These are phyloP conservation scores for Persicaria maculosa DNA, from an alignment of 148 eudicot species.

Conservation along the genomic window DNA sequence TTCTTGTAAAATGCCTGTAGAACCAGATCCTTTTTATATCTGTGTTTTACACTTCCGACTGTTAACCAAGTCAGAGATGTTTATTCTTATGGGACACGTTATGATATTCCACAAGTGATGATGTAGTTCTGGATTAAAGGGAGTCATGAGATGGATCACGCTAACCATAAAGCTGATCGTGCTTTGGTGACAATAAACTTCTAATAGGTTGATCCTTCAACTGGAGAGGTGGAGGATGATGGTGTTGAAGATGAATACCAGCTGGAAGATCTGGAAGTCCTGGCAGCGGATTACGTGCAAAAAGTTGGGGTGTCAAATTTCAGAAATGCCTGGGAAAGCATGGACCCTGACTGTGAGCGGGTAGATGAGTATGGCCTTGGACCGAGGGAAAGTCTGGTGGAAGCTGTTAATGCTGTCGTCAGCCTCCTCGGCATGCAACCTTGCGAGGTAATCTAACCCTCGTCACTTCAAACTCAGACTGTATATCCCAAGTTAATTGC, in stretches of 20 bases:
- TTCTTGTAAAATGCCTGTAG: background rate
- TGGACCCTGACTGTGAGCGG: conserved; percentile 68
- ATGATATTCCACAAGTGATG: no score
- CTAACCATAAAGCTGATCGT: background rate
- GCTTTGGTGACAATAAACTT: conserved; percentile 12
- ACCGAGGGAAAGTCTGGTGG: conserved; percentile 80
- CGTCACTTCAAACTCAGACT: background rate
- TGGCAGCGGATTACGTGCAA: conserved; percentile 85
- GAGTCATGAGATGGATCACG: background rate
- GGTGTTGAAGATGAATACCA: conserved; percentile 97
- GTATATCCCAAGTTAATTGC: background rate
- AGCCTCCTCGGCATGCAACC: conserved; percentile 96
- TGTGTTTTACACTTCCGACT: background rate
- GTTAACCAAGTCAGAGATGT: background rate
- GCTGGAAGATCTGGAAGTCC: conserved; percentile 89
- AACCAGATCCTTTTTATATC: background rate
- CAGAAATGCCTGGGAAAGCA: conserved; percentile 94
- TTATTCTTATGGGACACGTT: background rate
- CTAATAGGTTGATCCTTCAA: conserved; percentile 70
- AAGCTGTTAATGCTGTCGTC: conserved; percentile 80
- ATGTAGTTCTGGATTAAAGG: background rate
- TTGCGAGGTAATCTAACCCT: conserved; percentile 62
- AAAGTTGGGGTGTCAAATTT: conserved; percentile 88
- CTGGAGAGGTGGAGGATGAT: conserved; percentile 95
- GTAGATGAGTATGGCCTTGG: conserved; percentile 97